Evolutionary conservation across 2,329 filamentous ascomycete species (phyloP), one percentile per base, ranked within the genome.

Genomic region (Nothomitra cinnamomea): DNA sequence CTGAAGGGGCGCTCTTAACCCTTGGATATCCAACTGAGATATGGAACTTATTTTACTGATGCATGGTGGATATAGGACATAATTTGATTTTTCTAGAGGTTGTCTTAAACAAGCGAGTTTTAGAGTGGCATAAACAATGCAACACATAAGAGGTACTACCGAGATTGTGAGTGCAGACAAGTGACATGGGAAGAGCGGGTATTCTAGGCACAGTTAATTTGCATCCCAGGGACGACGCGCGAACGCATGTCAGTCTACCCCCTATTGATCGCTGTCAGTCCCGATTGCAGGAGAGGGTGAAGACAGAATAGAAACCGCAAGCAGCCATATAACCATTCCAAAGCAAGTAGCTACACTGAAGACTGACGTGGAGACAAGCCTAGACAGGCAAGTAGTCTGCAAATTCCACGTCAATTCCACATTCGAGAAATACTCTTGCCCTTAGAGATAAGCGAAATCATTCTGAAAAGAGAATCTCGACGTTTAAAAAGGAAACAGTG

Each of bases 251-350:
- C 10, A 19, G 6, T 32, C 24, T 49, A 35, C 24, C 24, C 12
- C 45, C 45, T 49, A 17, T 49, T 24, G 45, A 35, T n/a, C 45
- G 25, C n/a, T 35, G 45, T 49, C 25, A 49, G 45, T 49, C 25
- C 13, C 25, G 32, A 24, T 32, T 49, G 43, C n/a, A 49, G 28
- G 28, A 3, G 45, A 25, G 5, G 43, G 43, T 47, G 21, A 49
- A 49, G 45, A 32, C n/a, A 10, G 25, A 28, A 49, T 13, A 22
- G 19, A 24, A 49, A 49, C 45, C 45, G 15, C 12, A 24, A 7
- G 10, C 15, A 5, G 2, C 24, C 19, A 15, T 48, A 12, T 32
- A 17, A 7, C 24, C 22, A 49, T 49, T 35, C 19, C 10, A 19
- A 28, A 49, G 32, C 6, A 49, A 35, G 25, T 17, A n/a, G 24